phyloP scores from a whole-genome alignment of 2,329 filamentous ascomycete species.

The Dactylellina haptotyla region DNA sequence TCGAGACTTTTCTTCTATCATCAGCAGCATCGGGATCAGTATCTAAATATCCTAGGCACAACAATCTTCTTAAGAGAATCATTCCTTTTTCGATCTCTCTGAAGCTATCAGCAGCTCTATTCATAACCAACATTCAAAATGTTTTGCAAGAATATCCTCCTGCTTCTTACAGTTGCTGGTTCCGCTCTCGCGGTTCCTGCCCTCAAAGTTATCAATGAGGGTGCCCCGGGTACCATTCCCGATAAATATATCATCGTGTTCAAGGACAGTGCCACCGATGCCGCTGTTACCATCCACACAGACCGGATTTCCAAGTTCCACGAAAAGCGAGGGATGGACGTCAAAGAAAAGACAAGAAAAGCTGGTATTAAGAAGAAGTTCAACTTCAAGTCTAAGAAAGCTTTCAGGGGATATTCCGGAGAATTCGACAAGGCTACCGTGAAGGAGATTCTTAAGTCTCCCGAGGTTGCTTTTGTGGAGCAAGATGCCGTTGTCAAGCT shows the following conservation, averaged over 20 bases:
- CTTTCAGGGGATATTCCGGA: slow-evolving; percentile 55
- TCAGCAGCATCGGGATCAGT: neutral
- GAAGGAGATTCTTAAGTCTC: slow-evolving; percentile 52
- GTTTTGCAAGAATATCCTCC: slow-evolving; percentile 28
- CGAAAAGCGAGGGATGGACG: neutral
- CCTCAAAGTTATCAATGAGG: slow-evolving; percentile 27
- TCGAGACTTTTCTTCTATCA: neutral
- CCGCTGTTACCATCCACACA: slow-evolving; percentile 50
- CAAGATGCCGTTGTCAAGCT: slow-evolving; percentile 53
- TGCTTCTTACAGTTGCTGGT: slow-evolving; percentile 24
- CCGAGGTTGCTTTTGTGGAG: slow-evolving; percentile 56
- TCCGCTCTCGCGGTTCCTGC: slow-evolving; percentile 23
- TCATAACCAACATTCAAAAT: slow-evolving; percentile 1
- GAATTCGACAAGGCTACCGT: slow-evolving; percentile 55
- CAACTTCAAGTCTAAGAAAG: slow-evolving; percentile 31
- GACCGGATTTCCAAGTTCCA: slow-evolving; percentile 47
- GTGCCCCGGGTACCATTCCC: slow-evolving; percentile 27
- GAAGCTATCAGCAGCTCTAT: too few relatives aligned
- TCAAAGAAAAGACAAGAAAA: slow-evolving; percentile 12
- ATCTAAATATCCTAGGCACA: too few relatives aligned
- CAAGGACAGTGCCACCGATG: slow-evolving; percentile 50
- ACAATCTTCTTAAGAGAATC: too few relatives aligned
- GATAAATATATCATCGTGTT: slow-evolving; percentile 57
- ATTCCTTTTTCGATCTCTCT: too few relatives aligned
- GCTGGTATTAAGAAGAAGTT: slow-evolving; percentile 53